Base-by-base conservation (phyloP, 371 early-diverging fungal genomes). In the Syncephalis plumigaleata region DNA sequence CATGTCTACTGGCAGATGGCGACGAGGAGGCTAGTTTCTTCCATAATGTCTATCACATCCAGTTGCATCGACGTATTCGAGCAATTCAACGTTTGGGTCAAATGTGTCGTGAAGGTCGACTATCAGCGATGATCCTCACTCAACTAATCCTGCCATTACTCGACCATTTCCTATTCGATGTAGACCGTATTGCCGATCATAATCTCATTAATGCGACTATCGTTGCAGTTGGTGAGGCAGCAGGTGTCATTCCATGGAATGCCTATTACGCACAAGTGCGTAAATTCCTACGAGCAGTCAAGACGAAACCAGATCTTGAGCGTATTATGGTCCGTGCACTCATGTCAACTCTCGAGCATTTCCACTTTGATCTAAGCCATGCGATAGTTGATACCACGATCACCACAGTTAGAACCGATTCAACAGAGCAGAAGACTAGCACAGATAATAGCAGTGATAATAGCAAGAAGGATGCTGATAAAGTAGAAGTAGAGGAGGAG, bases 1-100 rank as follows among this genome's bases (percentile, higher is more conserved):
- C 63, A 0, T 58, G 57, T 3, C 58, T 89, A 26, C 57, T 84
- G 39, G 69, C 56, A 44, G 48, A 57, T 50, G 67, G 61, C 39
- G 72, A 88, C 52, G 87, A 89, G 36, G 93, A 92, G 55, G 70
- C 79, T 39, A 84, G 71, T 56, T 88, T 92, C 57, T 92, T 92
- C 60, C 67, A 66, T 55, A 95, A 95, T 54, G 71, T 94, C 45
- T 75, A 83, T 52, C 98, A 97, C 56, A 71, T 94, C 55, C 98
- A 97, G 66, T 54, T 79, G 7, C 92, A 95, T 59, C 81, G 94
- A 49, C 85, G 96, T 47, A 52, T 76, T 13, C 77, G 88, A 45
- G 88, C 95, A 0, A 53, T 95, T 46, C 60, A 63, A 39, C 76
- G 90, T 20, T 71, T 96, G 47, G 68, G 77, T 9, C 77, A 79